phyloP scores from a whole-genome alignment of 441 rosid species.

The Sinapis alba region DNA sequence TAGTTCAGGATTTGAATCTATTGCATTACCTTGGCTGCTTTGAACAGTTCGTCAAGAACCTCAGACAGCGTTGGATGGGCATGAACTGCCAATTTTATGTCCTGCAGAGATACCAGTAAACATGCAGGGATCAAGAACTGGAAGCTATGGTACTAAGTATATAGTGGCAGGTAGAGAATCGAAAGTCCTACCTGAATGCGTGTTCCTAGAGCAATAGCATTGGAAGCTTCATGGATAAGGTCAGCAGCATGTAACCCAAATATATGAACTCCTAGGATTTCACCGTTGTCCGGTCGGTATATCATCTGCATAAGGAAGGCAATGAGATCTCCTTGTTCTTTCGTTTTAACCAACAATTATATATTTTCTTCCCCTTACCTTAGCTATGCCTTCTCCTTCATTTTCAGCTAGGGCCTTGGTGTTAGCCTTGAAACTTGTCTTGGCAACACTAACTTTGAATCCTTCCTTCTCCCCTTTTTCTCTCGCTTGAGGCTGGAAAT shows the following conservation, averaged over 20 bases:
- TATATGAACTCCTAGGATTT: slow-evolving; percentile 76
- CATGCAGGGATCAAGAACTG: slow-evolving; percentile 24
- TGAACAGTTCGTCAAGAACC: slow-evolving; percentile 91
- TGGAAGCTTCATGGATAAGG: slow-evolving; percentile 98
- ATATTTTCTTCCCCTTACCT: slow-evolving; percentile 50
- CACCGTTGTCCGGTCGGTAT: slow-evolving; percentile 95
- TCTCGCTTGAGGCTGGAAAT: slow-evolving; percentile 90
- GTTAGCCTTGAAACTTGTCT: slow-evolving; percentile 98
- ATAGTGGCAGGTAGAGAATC: too few species aligned
- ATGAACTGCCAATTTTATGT: slow-evolving; percentile 87
- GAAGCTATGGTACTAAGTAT: too few species aligned
- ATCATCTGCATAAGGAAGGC: slow-evolving; percentile 64
- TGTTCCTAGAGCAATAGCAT: slow-evolving; percentile 90
- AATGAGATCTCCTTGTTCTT: slow-evolving; percentile 1
- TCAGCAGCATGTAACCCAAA: slow-evolving; percentile 81
- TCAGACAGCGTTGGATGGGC: slow-evolving; percentile 98
- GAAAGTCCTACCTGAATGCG: slow-evolving; percentile 62
- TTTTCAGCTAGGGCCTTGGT: slow-evolving; percentile 97
- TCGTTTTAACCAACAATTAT: neutral
- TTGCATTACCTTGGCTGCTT: slow-evolving; percentile 99
- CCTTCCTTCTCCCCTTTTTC: slow-evolving; percentile 91
- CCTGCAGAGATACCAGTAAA: slow-evolving; percentile 51
- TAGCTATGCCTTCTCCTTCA: slow-evolving; percentile 96
- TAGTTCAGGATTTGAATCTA: neutral
- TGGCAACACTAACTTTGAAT: slow-evolving; percentile 79